A percentile compares a stretch with the other conserved stretches of the same genome.
Evolutionary conservation across 306 rosid genomes (phyloP).

Genomic region (Urtica urens): DNA sequence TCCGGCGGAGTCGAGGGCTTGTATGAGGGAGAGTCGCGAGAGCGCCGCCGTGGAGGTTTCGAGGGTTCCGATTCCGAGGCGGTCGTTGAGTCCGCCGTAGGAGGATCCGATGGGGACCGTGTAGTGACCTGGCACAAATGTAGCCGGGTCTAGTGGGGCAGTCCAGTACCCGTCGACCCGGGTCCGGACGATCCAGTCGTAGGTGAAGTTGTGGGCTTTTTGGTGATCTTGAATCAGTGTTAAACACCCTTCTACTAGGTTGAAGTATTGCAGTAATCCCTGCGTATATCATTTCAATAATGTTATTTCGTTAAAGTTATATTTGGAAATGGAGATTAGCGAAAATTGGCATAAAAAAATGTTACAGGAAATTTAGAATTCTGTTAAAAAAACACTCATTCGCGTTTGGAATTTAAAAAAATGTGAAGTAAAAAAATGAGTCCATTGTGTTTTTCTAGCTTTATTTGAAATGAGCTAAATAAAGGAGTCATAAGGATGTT

Average conservation of each 20-base stretch:
- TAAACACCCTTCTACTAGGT: constrained; percentile 75
- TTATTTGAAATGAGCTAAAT: no score
- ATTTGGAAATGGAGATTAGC: no score
- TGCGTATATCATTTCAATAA: no score
- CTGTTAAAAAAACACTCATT: no score
- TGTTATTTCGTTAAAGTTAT: no score
- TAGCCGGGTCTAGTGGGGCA: constrained; percentile 40
- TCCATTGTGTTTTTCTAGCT: no score
- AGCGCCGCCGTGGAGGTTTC: constrained; percentile 53
- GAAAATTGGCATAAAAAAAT: no score
- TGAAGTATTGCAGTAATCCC: constrained; percentile 80
- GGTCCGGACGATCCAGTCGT: constrained; percentile 83
- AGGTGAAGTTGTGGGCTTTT: constrained; percentile 34
- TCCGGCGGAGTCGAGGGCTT: constrained; percentile 44
- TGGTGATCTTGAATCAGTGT: constrained; percentile 46
- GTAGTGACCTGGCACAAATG: constrained; percentile 40
- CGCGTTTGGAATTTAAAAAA: no score
- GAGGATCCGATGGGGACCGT: constrained; percentile 71
- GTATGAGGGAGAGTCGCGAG: constrained; percentile 58
- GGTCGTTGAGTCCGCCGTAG: constrained; percentile 80
- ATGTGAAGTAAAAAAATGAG: no score
- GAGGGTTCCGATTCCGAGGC: constrained; percentile 66
- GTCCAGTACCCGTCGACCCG: constrained; percentile 88
- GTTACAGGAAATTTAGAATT: no score
- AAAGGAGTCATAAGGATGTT: no score